phyloP scores from a whole-genome alignment of 306 rosid genomes.

The Leucaena leucocephala region DNA sequence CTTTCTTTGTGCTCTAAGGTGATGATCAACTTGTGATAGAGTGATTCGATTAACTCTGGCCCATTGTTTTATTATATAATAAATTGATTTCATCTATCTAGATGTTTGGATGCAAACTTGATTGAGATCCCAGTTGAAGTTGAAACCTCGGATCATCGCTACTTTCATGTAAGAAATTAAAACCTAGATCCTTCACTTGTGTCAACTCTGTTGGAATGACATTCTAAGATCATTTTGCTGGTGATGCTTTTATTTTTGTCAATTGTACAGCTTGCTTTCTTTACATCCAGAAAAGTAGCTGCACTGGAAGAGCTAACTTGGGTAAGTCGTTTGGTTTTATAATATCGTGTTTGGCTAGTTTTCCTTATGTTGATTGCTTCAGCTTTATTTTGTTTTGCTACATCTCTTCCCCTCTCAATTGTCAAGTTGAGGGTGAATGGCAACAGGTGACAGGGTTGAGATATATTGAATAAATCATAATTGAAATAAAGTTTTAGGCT shows the following conservation, averaged over 20 bases:
- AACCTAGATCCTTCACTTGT: conserved; percentile 16
- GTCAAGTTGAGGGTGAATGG: conserved; percentile 9
- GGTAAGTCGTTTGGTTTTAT: conserved; percentile 59
- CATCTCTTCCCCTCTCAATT: conserved; percentile 4
- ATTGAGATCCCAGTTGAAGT: conserved; percentile 82
- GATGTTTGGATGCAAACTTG: conserved; percentile 95
- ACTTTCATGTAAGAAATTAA: conserved; percentile 74
- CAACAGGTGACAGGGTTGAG: conserved; percentile 6
- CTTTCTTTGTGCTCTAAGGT: not conserved
- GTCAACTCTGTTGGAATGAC: conserved; percentile 31
- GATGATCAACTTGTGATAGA: conserved; percentile 23
- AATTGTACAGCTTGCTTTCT: conserved; percentile 81
- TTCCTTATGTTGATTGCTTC: conserved; percentile 30
- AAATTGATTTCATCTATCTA: conserved; percentile 42
- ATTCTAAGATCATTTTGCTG: conserved; percentile 21
- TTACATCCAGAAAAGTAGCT: conserved; percentile 73
- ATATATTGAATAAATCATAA: conserved; percentile 30
- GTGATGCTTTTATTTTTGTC: conserved; percentile 31
- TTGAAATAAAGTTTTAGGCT: conserved; percentile 6
- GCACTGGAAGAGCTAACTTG: conserved; percentile 93
- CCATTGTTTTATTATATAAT: not conserved
- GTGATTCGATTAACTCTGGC: conserved; percentile 17
- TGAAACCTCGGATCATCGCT: conserved; percentile 73
- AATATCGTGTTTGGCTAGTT: conserved; percentile 34
- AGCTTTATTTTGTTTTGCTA: conserved; percentile 14